Evolutionary conservation across 2,329 filamentous ascomycete species (phyloP), one percentile per base, ranked within the genome.

Genomic region (Fusarium succisae): DNA sequence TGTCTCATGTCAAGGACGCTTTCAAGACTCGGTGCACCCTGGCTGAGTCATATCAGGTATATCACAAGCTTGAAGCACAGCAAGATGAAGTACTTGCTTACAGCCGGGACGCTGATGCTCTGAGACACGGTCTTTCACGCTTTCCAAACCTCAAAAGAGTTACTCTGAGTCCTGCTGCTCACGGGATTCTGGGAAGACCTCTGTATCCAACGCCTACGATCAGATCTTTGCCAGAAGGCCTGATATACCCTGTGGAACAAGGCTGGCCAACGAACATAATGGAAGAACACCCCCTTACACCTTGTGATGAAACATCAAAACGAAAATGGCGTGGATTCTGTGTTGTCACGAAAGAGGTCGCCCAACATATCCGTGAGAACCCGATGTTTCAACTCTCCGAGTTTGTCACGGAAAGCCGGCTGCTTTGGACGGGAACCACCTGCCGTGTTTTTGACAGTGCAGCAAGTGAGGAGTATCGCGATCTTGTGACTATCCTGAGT

Each of bases 81-180:
- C 83, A 86, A 66, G 66, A 77, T 7, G 62, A 80, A 3, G 78
- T 84, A 0, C 60, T 84, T 3, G 58, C 66, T 3, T 75, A 75
- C 3, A 59, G 63, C 1, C 67, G 74, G 6, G 81, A 86, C 58
- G 63, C 74, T 3, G 58, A 72, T 6, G 82, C 81, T 10, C 76
- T 86, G 1, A 64, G 76, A 22, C 79, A 80, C 4, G 53, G 54
- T 8, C 37, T 56, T 80, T 78, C 66, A 15, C 78, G 72, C 8
- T 84, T 86, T 50, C 80, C 82, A 1, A 75, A 73, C 5, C 69
- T 86, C 6, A 77, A 63, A 39, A 80, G 79, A 48, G 72, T 87
- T 14, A 84, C 77, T 0, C 63, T 86, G 18, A 85, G 84, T 8
- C 81, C 81, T 12, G 81, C 82, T 5, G 76, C 82, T 1, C 84